Evolutionary conservation across 352 stramenopile genomes (phyloP).

Genomic region (Phytopythium cucurbitacearum): DNA sequence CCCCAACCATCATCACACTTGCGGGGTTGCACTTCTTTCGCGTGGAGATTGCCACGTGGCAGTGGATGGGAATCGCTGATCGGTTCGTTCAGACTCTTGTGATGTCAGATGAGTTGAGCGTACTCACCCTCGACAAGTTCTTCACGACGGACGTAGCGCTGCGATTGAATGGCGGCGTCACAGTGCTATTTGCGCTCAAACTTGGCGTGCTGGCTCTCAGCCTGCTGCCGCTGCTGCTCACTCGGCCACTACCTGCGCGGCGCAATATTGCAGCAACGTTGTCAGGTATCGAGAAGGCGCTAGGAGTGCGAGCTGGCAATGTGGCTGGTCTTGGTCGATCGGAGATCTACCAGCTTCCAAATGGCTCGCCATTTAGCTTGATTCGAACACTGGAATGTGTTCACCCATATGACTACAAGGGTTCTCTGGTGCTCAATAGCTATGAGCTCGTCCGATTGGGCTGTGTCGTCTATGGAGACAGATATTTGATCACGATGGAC

Average conservation of each 20-base stretch:
- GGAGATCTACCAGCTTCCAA: conserved; percentile 13
- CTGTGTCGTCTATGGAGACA: conserved; percentile 5
- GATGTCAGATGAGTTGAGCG: conserved; percentile 9
- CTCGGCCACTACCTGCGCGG: conserved; percentile 1
- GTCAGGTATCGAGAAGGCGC: conserved; percentile 16
- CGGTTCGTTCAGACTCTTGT: conserved; percentile 6
- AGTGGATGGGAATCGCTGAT: conserved; percentile 5
- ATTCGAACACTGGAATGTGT: too few relatives aligned
- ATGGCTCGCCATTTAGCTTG: neutral
- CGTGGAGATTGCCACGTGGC: neutral
- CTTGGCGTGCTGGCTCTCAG: conserved; percentile 8
- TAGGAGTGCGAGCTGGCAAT: conserved; percentile 22
- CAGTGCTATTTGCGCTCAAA: conserved; percentile 7
- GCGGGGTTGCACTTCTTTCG: neutral
- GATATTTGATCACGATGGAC: conserved; percentile 8
- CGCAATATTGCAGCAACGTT: neutral
- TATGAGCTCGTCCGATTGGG: conserved; percentile 10
- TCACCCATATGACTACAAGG: too few relatives aligned
- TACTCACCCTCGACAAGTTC: neutral
- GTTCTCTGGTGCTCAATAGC: conserved; percentile 1
- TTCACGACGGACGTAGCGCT: conserved; percentile 12
- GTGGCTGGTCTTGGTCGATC: conserved; percentile 22
- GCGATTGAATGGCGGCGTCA: conserved; percentile 10
- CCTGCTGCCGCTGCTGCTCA: conserved; percentile 6
- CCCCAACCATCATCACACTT: neutral